phyloP scores from a whole-genome alignment of 495 filamentous ascomycete genomes.

The Barbatosphaeria neglecta region DNA sequence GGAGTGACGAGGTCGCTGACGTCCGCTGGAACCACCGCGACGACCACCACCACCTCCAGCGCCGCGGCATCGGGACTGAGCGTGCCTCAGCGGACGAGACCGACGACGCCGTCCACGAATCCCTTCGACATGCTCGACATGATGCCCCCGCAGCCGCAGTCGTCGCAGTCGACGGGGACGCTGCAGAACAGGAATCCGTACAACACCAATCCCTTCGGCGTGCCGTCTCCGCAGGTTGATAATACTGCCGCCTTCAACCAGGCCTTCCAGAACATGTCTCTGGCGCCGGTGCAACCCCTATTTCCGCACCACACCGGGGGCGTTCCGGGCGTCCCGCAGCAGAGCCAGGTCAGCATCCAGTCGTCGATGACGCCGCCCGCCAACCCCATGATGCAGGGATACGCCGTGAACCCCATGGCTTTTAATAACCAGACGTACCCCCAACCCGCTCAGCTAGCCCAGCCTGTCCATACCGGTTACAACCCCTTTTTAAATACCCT shows the following conservation, averaged over 20 bases:
- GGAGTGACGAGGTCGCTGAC: conserved; percentile 30
- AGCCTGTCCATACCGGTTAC: conserved; percentile 30
- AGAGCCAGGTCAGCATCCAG: conserved; percentile 29
- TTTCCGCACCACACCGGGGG: conserved; percentile 82
- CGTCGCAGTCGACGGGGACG: conserved; percentile 48
- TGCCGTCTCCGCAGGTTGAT: conserved; percentile 27
- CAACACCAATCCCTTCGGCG: conserved; percentile 38
- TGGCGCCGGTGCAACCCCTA: conserved; percentile 50
- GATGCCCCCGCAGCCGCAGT: conserved; percentile 35
- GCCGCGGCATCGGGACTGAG: conserved; percentile 17
- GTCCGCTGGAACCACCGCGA: conserved; percentile 19
- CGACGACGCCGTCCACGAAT: conserved; percentile 43
- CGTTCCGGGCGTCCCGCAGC: conserved; percentile 44
- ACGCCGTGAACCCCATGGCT: conserved; percentile 22
- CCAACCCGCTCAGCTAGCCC: conserved; percentile 21
- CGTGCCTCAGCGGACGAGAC: conserved; percentile 15
- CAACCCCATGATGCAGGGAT: conserved; percentile 43
- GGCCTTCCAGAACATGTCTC: conserved; percentile 62
- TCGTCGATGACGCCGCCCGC: conserved; percentile 50
- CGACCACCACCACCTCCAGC: too few species aligned
- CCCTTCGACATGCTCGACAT: conserved; percentile 52
- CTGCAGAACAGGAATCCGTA: conserved; percentile 42
- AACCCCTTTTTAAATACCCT: conserved; percentile 55
- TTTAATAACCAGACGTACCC: conserved; percentile 38
- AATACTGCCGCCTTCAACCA: conserved; percentile 38